Evolutionary conservation across 441 rosid genomes (phyloP), one percentile per base, ranked within the genome.

Genomic region (Erodium texanum): DNA sequence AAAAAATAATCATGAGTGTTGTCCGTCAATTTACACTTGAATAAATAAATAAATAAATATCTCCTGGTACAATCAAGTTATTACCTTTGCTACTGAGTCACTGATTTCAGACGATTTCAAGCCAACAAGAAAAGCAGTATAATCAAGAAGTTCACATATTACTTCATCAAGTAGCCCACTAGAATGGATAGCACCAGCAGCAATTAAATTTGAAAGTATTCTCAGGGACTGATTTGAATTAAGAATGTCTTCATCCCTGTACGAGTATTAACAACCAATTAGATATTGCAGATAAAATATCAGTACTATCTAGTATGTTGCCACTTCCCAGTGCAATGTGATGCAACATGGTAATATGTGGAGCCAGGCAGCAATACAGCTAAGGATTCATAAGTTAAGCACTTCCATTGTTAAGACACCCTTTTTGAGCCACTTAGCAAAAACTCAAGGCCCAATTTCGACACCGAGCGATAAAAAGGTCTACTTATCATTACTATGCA

Each of bases 141-240:
- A 92, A 70, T 87, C 87, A 69, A 90, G 82, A 79, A 94, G 83
- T 76, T 83, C 90, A 75, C 82, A 70, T 62, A 89, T 68, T 74
- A 87, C 80, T 81, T 86, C 94, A 72, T 92, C 87, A 73, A 76
- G 77, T 66, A 84, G 68, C 71, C 82, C 87, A 59, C 77, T 76
- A 62, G 92, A 82, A 66, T 72, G 83, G 62, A 84, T 80, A 66
- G 83, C 90, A 50, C 87, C 90, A 76, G 90, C 94, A 67, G 88
- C 88, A 81, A 87, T 80, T 80, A 94, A 77, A 78, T 94, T 92
- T 76, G 95, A 83, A 76, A 94, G 84, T 73, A 94, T 85, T 77
- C 84, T 85, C 73, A 94, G 77, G 65, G 99, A 84, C 86, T 90
- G 98, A 76, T 72, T 84, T 67, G 89, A 79, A 72, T 76, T 79